Base-by-base conservation (phyloP, 78 protist genomes). In the Fonticula alba region DNA sequence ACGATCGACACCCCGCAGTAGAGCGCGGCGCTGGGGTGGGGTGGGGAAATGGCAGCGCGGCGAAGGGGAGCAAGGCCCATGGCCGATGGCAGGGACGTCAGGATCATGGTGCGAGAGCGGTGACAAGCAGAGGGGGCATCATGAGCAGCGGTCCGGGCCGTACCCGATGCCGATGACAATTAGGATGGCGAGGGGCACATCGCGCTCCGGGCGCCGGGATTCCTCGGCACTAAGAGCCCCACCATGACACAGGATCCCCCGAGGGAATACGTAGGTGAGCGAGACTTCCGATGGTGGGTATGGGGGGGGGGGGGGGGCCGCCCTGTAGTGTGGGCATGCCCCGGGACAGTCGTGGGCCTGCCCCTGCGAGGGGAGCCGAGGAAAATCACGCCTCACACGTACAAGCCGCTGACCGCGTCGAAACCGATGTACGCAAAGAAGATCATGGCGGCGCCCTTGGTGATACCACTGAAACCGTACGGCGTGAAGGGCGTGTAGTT, bases 401-500 rank as follows among this genome's bases (percentile, higher is more conserved):
- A 20, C 15, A 3, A 6, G 37, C 17, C 22, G n/a, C 43, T 14
- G 43, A 57, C 43, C 46, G 62, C 1, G 41, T 57, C 83, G 49
- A 78, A 78, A 0, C 83, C 83, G 24, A 78, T 33, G 51, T 72
- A 78, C 19, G 83, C 62, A 62, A 78, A 78, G 71, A 78, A 78
- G 27, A 76, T 68, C 46, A 68, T 54, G 22, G 78, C 75, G 6
- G 83, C 77, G 0, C 79, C 83, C 26, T 41, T 43, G 27, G 67
- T 65, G 1, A 72, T 40, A 32, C 77, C 76, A 22, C 31, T 46
- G 6, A 55, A 40, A n/a, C 82, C 82, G 47, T 35, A 66, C 29
- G 85, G 85, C 10, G 66, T 7, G 24, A 74, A 80, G 0, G 65
- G 58, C 2, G 5, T 26, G 69, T 68, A 74, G 56, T 80, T 80